These are phyloP conservation scores for Asterionellopsis glacialis DNA, from an alignment of 108 stramenopile genomes.

Conservation along the genomic window DNA sequence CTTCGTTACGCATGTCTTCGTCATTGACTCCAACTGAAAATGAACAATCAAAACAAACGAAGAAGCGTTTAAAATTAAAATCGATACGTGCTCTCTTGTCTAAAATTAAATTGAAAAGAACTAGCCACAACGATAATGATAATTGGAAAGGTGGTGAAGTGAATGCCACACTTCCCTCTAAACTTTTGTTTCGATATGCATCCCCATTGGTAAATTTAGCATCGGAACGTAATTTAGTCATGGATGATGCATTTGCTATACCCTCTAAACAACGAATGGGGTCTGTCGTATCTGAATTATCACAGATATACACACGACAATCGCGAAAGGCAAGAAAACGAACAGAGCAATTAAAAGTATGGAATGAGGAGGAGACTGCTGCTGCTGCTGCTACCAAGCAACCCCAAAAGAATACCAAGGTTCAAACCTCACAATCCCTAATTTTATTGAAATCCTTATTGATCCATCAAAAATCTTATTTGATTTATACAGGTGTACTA, in stretches of 20 bases:
- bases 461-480: constrained; percentile 31
- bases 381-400: too few relatives aligned
- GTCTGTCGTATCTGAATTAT: constrained; percentile 24
- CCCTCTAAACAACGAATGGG: constrained; percentile 28
- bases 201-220: constrained; percentile 49
- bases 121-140: neutral
- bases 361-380: too few relatives aligned
- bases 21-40: too few relatives aligned
- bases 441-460: constrained; percentile 49
- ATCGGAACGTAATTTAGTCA: constrained; percentile 42
- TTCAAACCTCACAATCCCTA: constrained; percentile 35
- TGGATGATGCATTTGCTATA: constrained; percentile 52
- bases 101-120: too few relatives aligned
- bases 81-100: too few relatives aligned
- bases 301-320: constrained; percentile 13
- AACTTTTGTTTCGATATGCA: constrained; percentile 52
- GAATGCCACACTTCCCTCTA: constrained; percentile 38
- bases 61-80: too few relatives aligned
- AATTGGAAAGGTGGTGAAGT: constrained; percentile 49
- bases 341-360: constrained; percentile 6
- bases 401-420: neutral
- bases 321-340: constrained; percentile 19
- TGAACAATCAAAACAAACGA: too few relatives aligned
- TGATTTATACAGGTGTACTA: constrained; percentile 52
- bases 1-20: too few relatives aligned